Percentiles rank a stretch among this genome's conserved stretches.
Evolutionary conservation across 805 yeast genomes (phyloP).

Genomic region (Metschnikowia drakensbergensis): DNA sequence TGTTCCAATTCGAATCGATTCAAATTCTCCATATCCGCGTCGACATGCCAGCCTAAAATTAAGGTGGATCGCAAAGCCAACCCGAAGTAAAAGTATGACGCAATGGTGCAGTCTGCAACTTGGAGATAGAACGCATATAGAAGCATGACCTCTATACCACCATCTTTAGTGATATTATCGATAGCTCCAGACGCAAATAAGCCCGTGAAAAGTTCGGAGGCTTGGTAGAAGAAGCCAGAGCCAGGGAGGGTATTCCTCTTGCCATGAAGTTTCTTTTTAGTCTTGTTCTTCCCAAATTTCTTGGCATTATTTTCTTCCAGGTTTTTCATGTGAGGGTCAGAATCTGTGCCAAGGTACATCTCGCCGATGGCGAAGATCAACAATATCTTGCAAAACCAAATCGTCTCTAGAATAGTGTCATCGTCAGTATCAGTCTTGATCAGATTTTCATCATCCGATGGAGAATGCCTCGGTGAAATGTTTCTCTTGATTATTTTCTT

Average conservation of each 20-base stretch:
- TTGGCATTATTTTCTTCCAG: slow-evolving; percentile 21
- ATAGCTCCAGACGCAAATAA: slow-evolving; percentile 76
- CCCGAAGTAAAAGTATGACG: slow-evolving; percentile 78
- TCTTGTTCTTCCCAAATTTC: slow-evolving; percentile 18
- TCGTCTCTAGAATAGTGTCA: slow-evolving; percentile 65
- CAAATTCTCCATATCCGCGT: slow-evolving; percentile 62
- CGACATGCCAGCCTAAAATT: slow-evolving; percentile 77
- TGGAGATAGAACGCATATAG: slow-evolving; percentile 76
- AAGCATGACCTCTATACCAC: slow-evolving; percentile 72
- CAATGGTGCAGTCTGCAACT: slow-evolving; percentile 80
- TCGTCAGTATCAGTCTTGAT: slow-evolving; percentile 43
- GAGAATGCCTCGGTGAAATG: slow-evolving; percentile 20
- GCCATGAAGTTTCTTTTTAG: slow-evolving; percentile 14
- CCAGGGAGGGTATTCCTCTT: slow-evolving; percentile 59
- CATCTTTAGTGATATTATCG: slow-evolving; percentile 72
- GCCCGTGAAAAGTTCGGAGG: slow-evolving; percentile 75
- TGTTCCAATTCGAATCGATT: slow-evolving; percentile 54
- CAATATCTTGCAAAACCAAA: slow-evolving; percentile 75
- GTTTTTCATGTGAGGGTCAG: slow-evolving; percentile 52
- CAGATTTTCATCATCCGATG: slow-evolving; percentile 36
- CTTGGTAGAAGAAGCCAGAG: slow-evolving; percentile 71
- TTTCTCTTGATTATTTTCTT: slow-evolving; percentile 36
- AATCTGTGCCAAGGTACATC: slow-evolving; percentile 76
- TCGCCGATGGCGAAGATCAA: slow-evolving; percentile 77
- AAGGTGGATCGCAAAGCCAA: slow-evolving; percentile 69